Conservation (phyloP, 352 stramenopile species). For the Phytophthora agathidicida region DNA sequence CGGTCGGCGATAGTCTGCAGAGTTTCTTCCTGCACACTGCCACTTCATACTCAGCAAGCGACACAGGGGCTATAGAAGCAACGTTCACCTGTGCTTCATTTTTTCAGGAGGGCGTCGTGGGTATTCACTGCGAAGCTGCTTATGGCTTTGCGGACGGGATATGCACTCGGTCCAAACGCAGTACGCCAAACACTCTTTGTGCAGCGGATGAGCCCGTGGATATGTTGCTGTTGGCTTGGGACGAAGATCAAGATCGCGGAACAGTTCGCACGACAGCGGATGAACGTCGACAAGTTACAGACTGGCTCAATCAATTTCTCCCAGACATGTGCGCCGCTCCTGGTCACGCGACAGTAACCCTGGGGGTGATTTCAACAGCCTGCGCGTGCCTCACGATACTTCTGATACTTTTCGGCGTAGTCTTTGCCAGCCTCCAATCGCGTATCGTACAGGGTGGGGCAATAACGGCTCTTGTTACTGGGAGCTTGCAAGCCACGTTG, state of each 20-base stretch:
- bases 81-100: constrained; percentile 51
- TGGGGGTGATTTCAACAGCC: constrained; percentile 34
- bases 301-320: constrained; percentile 49
- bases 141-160: constrained; percentile 29
- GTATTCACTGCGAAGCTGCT: constrained; percentile 37
- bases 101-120: constrained; percentile 35
- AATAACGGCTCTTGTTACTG: constrained; percentile 26
- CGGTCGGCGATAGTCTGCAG: constrained; percentile 16
- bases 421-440: constrained; percentile 53
- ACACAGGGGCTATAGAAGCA: constrained; percentile 18
- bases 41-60: background rate
- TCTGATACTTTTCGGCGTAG: constrained; percentile 47
- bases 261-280: constrained; percentile 17
- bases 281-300: constrained; percentile 21
- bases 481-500: constrained; percentile 36
- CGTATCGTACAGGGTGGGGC: constrained; percentile 39
- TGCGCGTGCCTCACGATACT: constrained; percentile 31
- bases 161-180: constrained; percentile 30
- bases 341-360: constrained; percentile 32
- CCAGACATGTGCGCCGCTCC: constrained; percentile 46
- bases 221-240: constrained; percentile 41
- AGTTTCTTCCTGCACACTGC: constrained; percentile 25
- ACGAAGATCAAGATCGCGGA: constrained; percentile 33
- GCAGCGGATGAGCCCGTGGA: constrained; percentile 28
- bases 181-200: constrained; percentile 36